Conservation (phyloP, 441 rosid species). For the Euphorbia corollata region DNA sequence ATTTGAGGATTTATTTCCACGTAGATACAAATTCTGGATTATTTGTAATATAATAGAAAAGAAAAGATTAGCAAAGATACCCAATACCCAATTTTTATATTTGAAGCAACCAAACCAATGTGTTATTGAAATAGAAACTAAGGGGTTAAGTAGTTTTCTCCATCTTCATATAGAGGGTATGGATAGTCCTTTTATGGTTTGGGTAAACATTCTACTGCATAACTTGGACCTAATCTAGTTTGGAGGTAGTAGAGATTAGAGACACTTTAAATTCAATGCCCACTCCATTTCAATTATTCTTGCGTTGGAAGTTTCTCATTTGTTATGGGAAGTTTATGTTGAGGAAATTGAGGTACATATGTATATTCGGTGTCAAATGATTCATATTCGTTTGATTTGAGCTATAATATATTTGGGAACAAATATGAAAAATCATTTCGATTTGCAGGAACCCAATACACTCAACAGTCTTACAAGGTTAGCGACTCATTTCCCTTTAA, state of each 20-base stretch:
- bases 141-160: background rate
- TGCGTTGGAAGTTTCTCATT: background rate
- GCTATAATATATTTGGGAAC: background rate
- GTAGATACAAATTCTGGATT: background rate
- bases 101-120: background rate
- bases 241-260: background rate
- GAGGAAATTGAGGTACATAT: background rate
- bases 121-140: background rate
- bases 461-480: slow-evolving; percentile 96
- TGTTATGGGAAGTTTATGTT: background rate
- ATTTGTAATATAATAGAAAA: background rate
- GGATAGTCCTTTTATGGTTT: background rate
- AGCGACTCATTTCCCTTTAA: slow-evolving; percentile 95
- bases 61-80: background rate
- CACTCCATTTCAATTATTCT: background rate
- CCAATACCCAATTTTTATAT: background rate
- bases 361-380: background rate
- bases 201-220: background rate
- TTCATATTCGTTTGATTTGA: too few relatives aligned
- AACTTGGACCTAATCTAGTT: background rate
- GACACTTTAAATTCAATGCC: background rate
- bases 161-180: background rate
- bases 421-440: slow-evolving; percentile 3
- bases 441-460: slow-evolving; percentile 76
- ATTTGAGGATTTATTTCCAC: background rate